These are phyloP conservation scores for Polychaeton citri DNA, from an alignment of 2,329 filamentous ascomycete genomes.

Conservation along the genomic window DNA sequence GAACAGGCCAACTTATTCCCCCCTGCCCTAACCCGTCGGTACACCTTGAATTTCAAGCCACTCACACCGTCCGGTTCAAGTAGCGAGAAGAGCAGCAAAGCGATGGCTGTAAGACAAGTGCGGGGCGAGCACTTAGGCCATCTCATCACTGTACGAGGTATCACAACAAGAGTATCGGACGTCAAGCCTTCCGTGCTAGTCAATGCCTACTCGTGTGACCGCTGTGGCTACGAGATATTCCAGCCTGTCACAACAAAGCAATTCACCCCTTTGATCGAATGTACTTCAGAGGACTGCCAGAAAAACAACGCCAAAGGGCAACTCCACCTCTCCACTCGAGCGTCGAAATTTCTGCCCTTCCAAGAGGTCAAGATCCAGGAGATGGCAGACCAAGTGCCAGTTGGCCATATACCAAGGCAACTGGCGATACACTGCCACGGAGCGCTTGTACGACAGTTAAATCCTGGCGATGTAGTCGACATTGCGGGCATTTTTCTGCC, in stretches of 20 bases:
- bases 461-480: constrained; percentile 87
- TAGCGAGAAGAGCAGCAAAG: constrained; percentile 44
- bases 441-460: constrained; percentile 71
- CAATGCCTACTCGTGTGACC: constrained; percentile 94
- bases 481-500: constrained; percentile 92
- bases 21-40: constrained; percentile 78
- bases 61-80: constrained; percentile 58
- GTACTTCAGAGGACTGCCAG: constrained; percentile 80
- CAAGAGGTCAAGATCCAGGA: constrained; percentile 98
- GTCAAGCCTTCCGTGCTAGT: constrained; percentile 97
- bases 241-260: constrained; percentile 87
- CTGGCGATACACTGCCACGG: constrained; percentile 85
- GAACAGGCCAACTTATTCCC: constrained; percentile 70
- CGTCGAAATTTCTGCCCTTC: constrained; percentile 93
- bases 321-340: constrained; percentile 84
- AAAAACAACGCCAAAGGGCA: constrained; percentile 86
- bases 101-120: constrained; percentile 83
- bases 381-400: constrained; percentile 96
- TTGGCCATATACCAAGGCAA: constrained; percentile 89
- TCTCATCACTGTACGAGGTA: constrained; percentile 87
- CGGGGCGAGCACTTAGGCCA: constrained; percentile 84
- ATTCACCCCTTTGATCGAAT: constrained; percentile 74
- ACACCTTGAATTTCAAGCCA: constrained; percentile 93
- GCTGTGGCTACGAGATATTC: constrained; percentile 94
- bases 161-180: constrained; percentile 88